phyloP scores from a whole-genome alignment of 495 filamentous ascomycete species.

The Neurospora pannonica region DNA sequence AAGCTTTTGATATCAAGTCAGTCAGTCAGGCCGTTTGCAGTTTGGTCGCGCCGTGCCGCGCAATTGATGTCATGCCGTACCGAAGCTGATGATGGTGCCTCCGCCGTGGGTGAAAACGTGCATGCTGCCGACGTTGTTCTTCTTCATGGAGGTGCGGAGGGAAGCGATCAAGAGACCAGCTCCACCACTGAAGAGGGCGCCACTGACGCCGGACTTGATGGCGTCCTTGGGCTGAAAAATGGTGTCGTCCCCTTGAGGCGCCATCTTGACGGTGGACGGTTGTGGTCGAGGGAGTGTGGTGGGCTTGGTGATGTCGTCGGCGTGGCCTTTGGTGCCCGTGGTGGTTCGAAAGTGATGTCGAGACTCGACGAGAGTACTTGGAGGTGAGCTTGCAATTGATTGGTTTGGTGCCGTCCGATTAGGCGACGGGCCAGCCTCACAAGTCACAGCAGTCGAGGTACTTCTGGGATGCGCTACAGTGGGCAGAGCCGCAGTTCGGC shows the following conservation, averaged over 20 bases:
- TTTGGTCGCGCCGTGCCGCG: not conserved
- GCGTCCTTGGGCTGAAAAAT: slow-evolving; percentile 74
- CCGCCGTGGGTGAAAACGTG: slow-evolving; percentile 61
- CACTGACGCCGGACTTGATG: slow-evolving; percentile 52
- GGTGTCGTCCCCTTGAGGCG: slow-evolving; percentile 26
- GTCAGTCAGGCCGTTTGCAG: slow-evolving; percentile 16
- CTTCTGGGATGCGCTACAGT: not conserved
- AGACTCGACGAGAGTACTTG: not conserved
- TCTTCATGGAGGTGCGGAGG: slow-evolving; percentile 75
- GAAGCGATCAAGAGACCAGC: slow-evolving; percentile 65
- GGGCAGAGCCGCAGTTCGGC: not conserved
- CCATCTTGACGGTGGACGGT: slow-evolving; percentile 35
- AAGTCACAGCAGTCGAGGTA: not conserved
- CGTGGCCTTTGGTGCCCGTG: not conserved
- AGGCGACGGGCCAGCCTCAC: not conserved
- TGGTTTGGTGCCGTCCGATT: not conserved
- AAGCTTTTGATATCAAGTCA: slow-evolving; percentile 36
- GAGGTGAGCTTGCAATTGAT: not conserved
- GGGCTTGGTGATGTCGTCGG: slow-evolving; percentile 3
- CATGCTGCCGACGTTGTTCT: slow-evolving; percentile 64
- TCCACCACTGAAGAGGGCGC: slow-evolving; percentile 52
- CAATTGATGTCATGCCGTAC: slow-evolving; percentile 18
- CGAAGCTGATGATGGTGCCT: slow-evolving; percentile 26
- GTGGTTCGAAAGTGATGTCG: slow-evolving; percentile 1
- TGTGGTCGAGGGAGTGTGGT: slow-evolving; percentile 17